phyloP scores from a whole-genome alignment of 352 stramenopile genomes.

The Globisporangium nodosum region DNA sequence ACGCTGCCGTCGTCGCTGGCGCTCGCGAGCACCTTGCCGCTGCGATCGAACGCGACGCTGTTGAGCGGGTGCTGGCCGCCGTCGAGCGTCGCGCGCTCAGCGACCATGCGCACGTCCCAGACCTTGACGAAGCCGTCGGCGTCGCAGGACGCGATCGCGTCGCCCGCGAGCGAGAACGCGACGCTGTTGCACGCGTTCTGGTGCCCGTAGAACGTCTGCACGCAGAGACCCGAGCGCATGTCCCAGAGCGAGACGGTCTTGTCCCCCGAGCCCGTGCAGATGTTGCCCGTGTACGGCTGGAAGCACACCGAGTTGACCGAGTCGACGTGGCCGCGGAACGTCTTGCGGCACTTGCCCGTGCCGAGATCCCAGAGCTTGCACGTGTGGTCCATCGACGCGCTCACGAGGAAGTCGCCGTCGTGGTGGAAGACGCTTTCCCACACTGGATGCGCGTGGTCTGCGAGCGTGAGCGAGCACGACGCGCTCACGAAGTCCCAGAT shows the following conservation, averaged over 20 bases:
- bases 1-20: slow-evolving; percentile 89
- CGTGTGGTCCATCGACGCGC: slow-evolving; percentile 92
- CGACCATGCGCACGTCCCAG: slow-evolving; percentile 95
- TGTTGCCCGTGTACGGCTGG: slow-evolving; percentile 91
- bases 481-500: slow-evolving; percentile 92
- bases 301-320: slow-evolving; percentile 92
- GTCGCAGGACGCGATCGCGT: slow-evolving; percentile 90
- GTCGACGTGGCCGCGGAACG: slow-evolving; percentile 92
- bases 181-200: slow-evolving; percentile 93
- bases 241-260: slow-evolving; percentile 96
- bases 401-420: slow-evolving; percentile 91
- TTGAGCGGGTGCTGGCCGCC: slow-evolving; percentile 88
- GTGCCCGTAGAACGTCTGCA: slow-evolving; percentile 95
- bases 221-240: slow-evolving; percentile 87
- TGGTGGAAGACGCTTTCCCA: slow-evolving; percentile 93
- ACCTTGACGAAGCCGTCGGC: slow-evolving; percentile 93
- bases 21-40: slow-evolving; percentile 73
- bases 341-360: slow-evolving; percentile 88
- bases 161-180: slow-evolving; percentile 77
- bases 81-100: slow-evolving; percentile 84
- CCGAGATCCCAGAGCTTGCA: slow-evolving; percentile 91
- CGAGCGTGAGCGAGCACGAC: slow-evolving; percentile 84
- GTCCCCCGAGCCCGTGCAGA: slow-evolving; percentile 91
- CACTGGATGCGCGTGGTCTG: slow-evolving; percentile 91
- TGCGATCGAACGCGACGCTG: slow-evolving; percentile 88